Percentiles rank a stretch among this genome's conserved stretches.
phyloP scores from a whole-genome alignment of 1,284 basidiomycete species.

The Rhodotorula sp. region DNA sequence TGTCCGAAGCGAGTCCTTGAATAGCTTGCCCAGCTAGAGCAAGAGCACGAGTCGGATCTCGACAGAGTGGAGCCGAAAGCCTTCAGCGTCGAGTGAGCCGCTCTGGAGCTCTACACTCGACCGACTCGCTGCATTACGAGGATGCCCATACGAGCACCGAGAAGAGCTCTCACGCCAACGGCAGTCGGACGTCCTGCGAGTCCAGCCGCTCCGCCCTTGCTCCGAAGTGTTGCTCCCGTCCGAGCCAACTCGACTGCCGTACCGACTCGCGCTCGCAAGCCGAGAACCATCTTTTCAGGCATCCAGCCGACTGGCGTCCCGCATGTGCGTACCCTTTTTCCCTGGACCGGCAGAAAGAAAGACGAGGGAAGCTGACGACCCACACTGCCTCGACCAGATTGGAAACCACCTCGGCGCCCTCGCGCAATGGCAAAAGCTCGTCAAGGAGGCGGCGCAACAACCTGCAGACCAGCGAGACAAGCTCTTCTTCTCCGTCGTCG shows the following conservation, averaged over 20 bases:
- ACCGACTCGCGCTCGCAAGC: slow-evolving; percentile 1
- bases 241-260: neutral
- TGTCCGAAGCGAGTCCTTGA: too few relatives aligned
- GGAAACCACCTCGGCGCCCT: slow-evolving; percentile 92
- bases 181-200: neutral
- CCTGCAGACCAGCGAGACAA: slow-evolving; percentile 60
- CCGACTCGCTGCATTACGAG: too few relatives aligned
- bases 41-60: neutral
- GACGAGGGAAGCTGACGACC: too few relatives aligned
- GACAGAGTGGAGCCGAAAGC: neutral
- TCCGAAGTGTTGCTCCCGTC: neutral
- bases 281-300: slow-evolving; percentile 65
- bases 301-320: slow-evolving; percentile 82
- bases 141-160: too few relatives aligned
- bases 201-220: neutral
- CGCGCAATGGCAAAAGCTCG: slow-evolving; percentile 64
- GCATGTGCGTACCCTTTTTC: slow-evolving; percentile 57
- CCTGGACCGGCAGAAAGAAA: neutral
- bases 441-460: slow-evolving; percentile 64
- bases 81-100: neutral
- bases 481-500: slow-evolving; percentile 82
- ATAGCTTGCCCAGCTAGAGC: neutral
- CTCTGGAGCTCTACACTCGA: too few relatives aligned
- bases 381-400: slow-evolving; percentile 57
- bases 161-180: too few relatives aligned